Evolutionary conservation across 371 early-diverging fungal species (phyloP), one percentile per base, ranked within the genome.

Genomic region (Mucor saturninus): DNA sequence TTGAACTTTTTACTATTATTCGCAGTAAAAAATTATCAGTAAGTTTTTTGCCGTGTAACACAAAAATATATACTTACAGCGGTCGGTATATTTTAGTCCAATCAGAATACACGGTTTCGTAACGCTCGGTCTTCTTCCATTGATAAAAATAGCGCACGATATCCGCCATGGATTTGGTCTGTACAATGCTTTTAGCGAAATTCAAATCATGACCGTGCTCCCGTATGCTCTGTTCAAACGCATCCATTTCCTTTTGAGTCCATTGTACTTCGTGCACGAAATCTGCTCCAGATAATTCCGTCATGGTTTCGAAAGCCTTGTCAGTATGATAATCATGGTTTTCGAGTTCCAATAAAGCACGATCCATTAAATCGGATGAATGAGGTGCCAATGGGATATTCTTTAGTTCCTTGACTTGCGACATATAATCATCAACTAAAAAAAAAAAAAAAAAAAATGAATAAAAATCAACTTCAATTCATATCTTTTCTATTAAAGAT

Each of bases 71-170:
- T 30, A 64, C 76, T 61, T 82, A 86, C 87, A 85, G 79, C 26
- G 91, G 91, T 26, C 85, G 73, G 65, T 86, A 85, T 39, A 87
- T 81, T 49, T 83, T 85, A 54, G 90, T 89, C 77, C 87, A 91
- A 52, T 88, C 81, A 2, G 86, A 83, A 69, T 91, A 91, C 1
- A 88, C 86, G 3, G 84, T 76, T 40, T 84, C 83, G 61, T 90
- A 91, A 0, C 87, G 80, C 48, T 84, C 81, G 0, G 89, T 82
- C 61, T 91, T 91, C 65, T 91, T 91, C 90, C 90, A 90, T 39
- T 75, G 73, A 51, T 90, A 91, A 72, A 90, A 91, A 64, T 73
- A 90, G 0, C 84, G 81, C 0, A 91, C 89, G 54, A 90, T 74
- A 31, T 88, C 89, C 8, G 79, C 83, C 83, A 86, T 85, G 6